Percentiles rank a stretch among this genome's conserved stretches.
These are phyloP conservation scores for Aegilops umbellulata DNA, from an alignment of 176 grass and related monocot species.

Conservation along the genomic window DNA sequence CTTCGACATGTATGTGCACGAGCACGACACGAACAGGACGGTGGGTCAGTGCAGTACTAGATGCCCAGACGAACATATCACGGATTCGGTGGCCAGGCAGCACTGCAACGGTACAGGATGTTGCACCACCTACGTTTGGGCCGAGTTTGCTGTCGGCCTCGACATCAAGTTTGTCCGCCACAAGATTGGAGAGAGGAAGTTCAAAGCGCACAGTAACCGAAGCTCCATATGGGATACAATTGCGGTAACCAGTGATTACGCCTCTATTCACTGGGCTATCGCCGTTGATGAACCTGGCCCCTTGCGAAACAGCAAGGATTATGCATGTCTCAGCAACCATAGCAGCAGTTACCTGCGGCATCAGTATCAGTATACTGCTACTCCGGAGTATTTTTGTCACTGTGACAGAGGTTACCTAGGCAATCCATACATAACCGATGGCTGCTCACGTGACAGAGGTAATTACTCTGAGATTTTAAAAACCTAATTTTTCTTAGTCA, in stretches of 20 bases:
- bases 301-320: neutral
- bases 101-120: constrained; percentile 13
- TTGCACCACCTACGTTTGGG: accelerated
- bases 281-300: neutral
- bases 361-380: no score
- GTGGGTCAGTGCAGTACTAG: neutral
- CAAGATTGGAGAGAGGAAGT: no score
- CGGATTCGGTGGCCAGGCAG: neutral
- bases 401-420: no score
- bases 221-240: neutral
- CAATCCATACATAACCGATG: no score
- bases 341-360: accelerated
- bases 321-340: neutral
- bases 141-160: accelerated
- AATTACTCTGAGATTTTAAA: no score
- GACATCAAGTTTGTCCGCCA: neutral
- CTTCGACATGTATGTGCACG: neutral
- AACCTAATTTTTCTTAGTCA: no score
- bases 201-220: neutral
- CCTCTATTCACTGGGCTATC: accelerated
- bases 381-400: no score
- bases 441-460: no score
- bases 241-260: neutral
- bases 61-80: neutral
- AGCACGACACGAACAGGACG: neutral